phyloP scores from a whole-genome alignment of 2,329 filamentous ascomycete genomes.

The Ascochyta pisi region DNA sequence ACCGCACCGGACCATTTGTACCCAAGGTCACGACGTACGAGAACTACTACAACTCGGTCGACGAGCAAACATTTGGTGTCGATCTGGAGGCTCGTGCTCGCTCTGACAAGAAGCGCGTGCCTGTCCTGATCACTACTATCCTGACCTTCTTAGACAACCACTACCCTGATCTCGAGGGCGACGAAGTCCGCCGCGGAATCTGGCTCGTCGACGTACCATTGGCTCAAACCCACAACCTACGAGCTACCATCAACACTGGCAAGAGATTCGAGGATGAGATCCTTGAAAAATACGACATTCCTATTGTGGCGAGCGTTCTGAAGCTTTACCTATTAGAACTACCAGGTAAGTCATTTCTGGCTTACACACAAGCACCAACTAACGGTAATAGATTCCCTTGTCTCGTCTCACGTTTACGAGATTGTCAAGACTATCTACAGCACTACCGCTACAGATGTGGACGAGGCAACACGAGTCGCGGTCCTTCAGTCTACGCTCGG shows the following conservation, averaged over 20 bases:
- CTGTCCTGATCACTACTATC: conserved; percentile 88
- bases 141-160: conserved; percentile 95
- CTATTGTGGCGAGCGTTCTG: conserved; percentile 88
- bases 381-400: conserved; percentile 77
- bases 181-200: conserved; percentile 88
- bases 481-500: conserved; percentile 95
- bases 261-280: conserved; percentile 77
- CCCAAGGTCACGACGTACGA: conserved; percentile 93
- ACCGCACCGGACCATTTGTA: conserved; percentile 90
- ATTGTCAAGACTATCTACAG: conserved; percentile 98
- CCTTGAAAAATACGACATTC: conserved; percentile 88
- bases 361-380: conserved; percentile 20
- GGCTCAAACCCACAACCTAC: conserved; percentile 81
- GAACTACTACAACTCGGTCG: conserved; percentile 98
- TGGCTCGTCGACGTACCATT: conserved; percentile 95
- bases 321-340: conserved; percentile 96
- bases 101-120: conserved; percentile 94
- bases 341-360: conserved; percentile 68
- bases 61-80: conserved; percentile 97
- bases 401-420: conserved; percentile 97
- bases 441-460: conserved; percentile 69
- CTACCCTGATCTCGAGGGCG: conserved; percentile 96
- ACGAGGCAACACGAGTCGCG: conserved; percentile 80
- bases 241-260: conserved; percentile 84
- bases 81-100: conserved; percentile 94